Conservation (phyloP, 2,329 filamentous ascomycete species). For the Aspergillus awamori region DNA sequence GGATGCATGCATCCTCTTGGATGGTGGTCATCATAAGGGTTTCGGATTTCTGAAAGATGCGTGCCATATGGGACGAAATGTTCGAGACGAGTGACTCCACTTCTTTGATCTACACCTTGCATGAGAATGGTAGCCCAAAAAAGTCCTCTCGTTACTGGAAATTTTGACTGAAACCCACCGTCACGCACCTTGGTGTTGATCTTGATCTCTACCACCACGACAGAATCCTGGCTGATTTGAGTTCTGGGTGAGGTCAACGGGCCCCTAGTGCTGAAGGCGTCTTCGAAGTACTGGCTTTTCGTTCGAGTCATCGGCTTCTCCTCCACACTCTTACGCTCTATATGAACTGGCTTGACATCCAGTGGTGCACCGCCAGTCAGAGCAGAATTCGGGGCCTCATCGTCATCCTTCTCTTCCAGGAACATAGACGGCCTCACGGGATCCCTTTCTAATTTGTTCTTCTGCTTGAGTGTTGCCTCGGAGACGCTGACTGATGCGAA, state of each 20-base stretch:
- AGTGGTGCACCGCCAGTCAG: conserved; percentile 18
- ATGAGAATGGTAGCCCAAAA: conserved; percentile 19
- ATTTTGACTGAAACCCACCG: neutral
- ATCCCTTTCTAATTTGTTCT: conserved; percentile 21
- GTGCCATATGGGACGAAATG: conserved; percentile 71
- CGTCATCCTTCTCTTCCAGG: conserved; percentile 29
- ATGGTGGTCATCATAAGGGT: conserved; percentile 74
- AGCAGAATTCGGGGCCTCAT: conserved; percentile 22
- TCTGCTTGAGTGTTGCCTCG: conserved; percentile 25
- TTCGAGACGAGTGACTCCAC: conserved; percentile 77
- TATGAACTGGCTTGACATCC: conserved; percentile 19
- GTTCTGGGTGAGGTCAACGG: conserved; percentile 45
- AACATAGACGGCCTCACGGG: conserved; percentile 28
- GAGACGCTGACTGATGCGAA: conserved; percentile 18
- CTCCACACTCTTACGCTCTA: conserved; percentile 20
- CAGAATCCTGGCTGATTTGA: conserved; percentile 57
- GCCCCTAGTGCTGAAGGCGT: conserved; percentile 43
- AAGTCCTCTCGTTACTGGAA: no score
- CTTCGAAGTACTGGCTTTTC: conserved; percentile 46
- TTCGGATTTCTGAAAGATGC: conserved; percentile 73
- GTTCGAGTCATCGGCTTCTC: conserved; percentile 31
- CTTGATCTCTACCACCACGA: conserved; percentile 66
- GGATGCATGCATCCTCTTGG: conserved; percentile 73
- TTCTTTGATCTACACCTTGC: conserved; percentile 58
- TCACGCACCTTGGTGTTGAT: conserved; percentile 63